Conservation (phyloP, 345 rosid species). For the Linum lewisii region DNA sequence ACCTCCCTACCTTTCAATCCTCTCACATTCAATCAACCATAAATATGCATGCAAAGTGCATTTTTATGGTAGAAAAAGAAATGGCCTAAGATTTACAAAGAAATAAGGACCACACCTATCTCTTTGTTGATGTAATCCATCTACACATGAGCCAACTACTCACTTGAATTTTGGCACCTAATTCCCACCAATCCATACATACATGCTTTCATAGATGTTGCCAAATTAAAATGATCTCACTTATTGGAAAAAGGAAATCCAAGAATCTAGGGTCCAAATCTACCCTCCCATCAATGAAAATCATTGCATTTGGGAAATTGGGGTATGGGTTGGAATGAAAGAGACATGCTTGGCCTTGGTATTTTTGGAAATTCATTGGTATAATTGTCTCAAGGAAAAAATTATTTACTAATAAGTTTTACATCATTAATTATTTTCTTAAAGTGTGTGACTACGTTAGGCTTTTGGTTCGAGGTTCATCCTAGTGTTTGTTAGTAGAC, state of each 20-base stretch:
- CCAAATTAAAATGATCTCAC: neutral
- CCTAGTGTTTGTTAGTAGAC: too few relatives aligned
- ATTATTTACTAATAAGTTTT: too few relatives aligned
- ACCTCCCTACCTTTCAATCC: neutral
- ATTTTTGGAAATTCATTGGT: neutral
- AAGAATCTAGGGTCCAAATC: neutral
- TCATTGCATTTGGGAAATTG: neutral
- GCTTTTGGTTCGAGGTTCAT: too few relatives aligned
- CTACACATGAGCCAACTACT: neutral
- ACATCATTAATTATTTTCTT: too few relatives aligned
- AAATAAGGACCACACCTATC: neutral
- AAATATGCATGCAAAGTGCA: neutral
- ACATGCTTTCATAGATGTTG: neutral
- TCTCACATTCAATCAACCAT: neutral
- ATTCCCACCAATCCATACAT: neutral
- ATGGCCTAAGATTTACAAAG: neutral
- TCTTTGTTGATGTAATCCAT: too few relatives aligned
- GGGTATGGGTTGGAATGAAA: neutral
- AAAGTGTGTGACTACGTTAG: too few relatives aligned
- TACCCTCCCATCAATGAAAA: neutral
- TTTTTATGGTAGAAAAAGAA: too few relatives aligned
- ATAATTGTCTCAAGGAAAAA: neutral
- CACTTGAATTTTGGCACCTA: neutral
- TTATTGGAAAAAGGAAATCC: neutral
- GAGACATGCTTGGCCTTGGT: conserved; percentile 21